Percentiles rank a stretch among this genome's conserved stretches.
phyloP scores from a whole-genome alignment of 192 early-diverging fungal genomes.

The Gryganskiella cystojenkinii region DNA sequence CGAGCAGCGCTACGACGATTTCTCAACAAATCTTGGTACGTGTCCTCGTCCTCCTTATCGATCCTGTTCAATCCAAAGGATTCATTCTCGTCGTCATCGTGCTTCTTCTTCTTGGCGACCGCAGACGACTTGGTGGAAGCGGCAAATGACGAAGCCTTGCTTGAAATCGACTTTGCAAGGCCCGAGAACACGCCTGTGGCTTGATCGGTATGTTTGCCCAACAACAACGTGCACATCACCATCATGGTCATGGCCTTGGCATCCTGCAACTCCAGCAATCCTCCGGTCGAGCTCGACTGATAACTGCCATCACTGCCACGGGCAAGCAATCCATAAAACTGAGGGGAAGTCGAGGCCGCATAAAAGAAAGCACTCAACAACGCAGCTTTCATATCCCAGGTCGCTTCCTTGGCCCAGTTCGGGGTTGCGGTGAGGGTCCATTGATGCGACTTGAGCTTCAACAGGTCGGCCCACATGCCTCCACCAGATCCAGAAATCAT shows the following conservation, averaged over 20 bases:
- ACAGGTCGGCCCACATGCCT: slow-evolving; percentile 43
- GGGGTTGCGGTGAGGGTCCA: slow-evolving; percentile 31
- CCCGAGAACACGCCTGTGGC: slow-evolving; percentile 7
- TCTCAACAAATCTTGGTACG: not conserved
- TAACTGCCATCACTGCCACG: not conserved
- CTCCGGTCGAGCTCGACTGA: slow-evolving; percentile 4
- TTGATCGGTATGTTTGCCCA: slow-evolving; percentile 40
- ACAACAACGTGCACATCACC: slow-evolving; percentile 33
- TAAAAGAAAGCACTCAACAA: slow-evolving; percentile 42
- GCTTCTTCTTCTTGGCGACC: slow-evolving; percentile 1
- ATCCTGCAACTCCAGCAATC: slow-evolving; percentile 38
- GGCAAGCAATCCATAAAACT: slow-evolving; percentile 23
- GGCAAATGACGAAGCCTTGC: not conserved
- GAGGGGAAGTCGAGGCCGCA: slow-evolving; percentile 43
- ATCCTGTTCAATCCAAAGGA: not conserved
- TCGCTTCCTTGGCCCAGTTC: slow-evolving; percentile 11
- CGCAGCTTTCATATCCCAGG: slow-evolving; percentile 48
- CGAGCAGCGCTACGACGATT: not conserved
- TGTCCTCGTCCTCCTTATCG: slow-evolving; percentile 9
- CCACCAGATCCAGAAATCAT: slow-evolving; percentile 45
- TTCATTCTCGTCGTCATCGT: slow-evolving; percentile 1
- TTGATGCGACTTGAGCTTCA: slow-evolving; percentile 35
- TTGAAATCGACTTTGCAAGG: not conserved
- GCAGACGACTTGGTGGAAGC: not conserved
- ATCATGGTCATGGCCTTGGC: slow-evolving; percentile 50